Evolutionary conservation across 345 rosid species (phyloP).

Genomic region (Aquilaria yunnanensis): DNA sequence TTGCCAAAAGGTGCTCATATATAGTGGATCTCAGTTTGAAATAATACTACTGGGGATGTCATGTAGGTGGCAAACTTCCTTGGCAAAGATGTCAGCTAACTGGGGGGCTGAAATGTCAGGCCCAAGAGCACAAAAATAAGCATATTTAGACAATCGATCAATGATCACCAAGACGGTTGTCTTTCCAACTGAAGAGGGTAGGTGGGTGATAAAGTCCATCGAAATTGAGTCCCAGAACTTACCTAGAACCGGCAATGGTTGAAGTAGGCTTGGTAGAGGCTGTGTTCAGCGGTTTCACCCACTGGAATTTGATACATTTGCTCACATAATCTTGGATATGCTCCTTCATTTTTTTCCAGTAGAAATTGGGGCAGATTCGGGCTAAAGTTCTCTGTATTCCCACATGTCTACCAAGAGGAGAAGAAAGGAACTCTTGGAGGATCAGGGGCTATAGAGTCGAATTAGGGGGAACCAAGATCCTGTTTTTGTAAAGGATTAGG

Average conservation of each 20-base stretch:
- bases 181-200: neutral
- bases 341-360: neutral
- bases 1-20: neutral
- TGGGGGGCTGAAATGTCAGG: too few species aligned
- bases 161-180: neutral
- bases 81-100: neutral
- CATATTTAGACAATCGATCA: conserved; percentile 3
- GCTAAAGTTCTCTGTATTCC: neutral
- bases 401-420: neutral
- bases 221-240: neutral
- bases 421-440: neutral
- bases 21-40: neutral
- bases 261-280: neutral
- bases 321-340: neutral
- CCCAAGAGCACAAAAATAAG: neutral
- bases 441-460: too few species aligned
- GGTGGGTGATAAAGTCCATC: neutral
- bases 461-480: too few species aligned
- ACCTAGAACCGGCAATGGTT: neutral
- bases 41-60: neutral
- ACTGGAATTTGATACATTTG: neutral
- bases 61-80: neutral
- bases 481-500: too few species aligned
- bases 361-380: neutral
- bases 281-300: rapidly evolving